Conservation (phyloP, 306 rosid species). For the Vigna unguiculata region DNA sequence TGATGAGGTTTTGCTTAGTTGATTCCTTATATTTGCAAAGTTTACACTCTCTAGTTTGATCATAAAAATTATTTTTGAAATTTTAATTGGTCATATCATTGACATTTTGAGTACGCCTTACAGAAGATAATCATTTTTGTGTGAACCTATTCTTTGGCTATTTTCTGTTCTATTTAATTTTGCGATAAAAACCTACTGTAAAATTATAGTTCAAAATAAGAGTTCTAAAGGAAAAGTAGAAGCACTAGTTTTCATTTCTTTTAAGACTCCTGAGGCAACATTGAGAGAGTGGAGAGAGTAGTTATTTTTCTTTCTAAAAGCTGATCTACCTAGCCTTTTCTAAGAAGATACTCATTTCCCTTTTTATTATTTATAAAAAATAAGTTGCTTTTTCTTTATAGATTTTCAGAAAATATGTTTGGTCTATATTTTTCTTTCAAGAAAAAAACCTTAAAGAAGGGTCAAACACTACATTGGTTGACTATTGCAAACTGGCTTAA, state of each 20-base stretch:
- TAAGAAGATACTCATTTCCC: too few species aligned
- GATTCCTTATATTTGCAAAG: not conserved
- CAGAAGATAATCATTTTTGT: not conserved
- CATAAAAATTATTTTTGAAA: not conserved
- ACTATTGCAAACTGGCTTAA: conserved; percentile 8
- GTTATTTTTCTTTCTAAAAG: too few species aligned
- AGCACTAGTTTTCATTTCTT: too few species aligned
- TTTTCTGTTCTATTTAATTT: not conserved
- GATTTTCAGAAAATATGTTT: not conserved
- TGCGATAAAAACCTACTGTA: not conserved
- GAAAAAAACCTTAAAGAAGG: not conserved
- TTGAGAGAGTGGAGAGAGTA: too few species aligned
- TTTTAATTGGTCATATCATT: not conserved
- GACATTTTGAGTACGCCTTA: not conserved
- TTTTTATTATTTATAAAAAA: too few species aligned
- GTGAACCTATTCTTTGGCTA: not conserved
- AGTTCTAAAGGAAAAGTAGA: not conserved
- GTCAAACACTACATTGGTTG: not conserved
- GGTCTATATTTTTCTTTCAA: not conserved
- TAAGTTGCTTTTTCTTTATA: not conserved
- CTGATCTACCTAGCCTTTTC: too few species aligned
- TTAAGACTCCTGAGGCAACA: not conserved
- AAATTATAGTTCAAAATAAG: not conserved
- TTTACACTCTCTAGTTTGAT: not conserved
- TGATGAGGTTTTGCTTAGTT: not conserved